Conservation (phyloP, 805 yeast species). For the Hanseniaspora opuntiae region DNA sequence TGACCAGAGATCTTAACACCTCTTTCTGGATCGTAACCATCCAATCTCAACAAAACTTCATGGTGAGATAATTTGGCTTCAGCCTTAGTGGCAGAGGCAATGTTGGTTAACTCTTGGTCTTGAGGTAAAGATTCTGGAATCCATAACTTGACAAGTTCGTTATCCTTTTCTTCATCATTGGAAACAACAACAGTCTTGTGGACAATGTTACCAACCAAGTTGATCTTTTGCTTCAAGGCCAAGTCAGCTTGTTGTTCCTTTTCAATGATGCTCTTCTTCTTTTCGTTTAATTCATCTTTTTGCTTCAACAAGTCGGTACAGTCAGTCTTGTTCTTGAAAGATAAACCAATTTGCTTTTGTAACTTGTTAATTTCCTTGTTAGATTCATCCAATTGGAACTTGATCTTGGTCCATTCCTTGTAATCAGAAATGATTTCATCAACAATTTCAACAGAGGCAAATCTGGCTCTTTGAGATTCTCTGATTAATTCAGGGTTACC, state of each 20-base stretch:
- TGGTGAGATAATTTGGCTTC: slow-evolving; percentile 83
- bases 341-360: slow-evolving; percentile 86
- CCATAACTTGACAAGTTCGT: slow-evolving; percentile 79
- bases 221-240: slow-evolving; percentile 64
- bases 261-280: slow-evolving; percentile 53
- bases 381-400: slow-evolving; percentile 78
- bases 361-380: slow-evolving; percentile 80
- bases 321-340: slow-evolving; percentile 90
- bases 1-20: slow-evolving; percentile 96
- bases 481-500: slow-evolving; percentile 86
- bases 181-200: slow-evolving; percentile 84
- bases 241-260: slow-evolving; percentile 71
- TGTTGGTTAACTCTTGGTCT: slow-evolving; percentile 40
- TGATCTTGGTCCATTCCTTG: slow-evolving; percentile 79
- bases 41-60: slow-evolving; percentile 82
- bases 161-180: slow-evolving; percentile 72
- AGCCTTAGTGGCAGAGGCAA: slow-evolving; percentile 65
- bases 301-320: slow-evolving; percentile 69
- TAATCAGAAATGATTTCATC: slow-evolving; percentile 88
- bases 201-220: slow-evolving; percentile 83
- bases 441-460: slow-evolving; percentile 84
- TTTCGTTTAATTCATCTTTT: slow-evolving; percentile 59
- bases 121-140: slow-evolving; percentile 45
- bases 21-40: slow-evolving; percentile 97
- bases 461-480: slow-evolving; percentile 85